Evolutionary conservation across 2,329 filamentous ascomycete genomes (phyloP), one percentile per base, ranked within the genome.

Genomic region (Leptosphaerulina australis): DNA sequence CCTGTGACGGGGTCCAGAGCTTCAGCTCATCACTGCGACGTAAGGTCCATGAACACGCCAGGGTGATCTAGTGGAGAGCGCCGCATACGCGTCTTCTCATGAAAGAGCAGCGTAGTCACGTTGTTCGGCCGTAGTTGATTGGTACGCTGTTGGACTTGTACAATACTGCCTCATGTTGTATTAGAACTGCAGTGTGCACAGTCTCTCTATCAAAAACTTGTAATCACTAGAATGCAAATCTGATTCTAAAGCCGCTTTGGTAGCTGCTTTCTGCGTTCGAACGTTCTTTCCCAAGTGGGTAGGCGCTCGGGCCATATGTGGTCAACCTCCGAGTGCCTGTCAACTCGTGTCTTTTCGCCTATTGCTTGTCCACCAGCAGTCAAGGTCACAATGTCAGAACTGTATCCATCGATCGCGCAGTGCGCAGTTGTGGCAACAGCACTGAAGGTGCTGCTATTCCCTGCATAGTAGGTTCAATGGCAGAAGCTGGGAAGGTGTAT

Each of bases 381-480:
- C 47, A 40, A 58, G 60, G 55, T 38, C 41, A 37, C 58, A 54
- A 96, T 96, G 91, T 81, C 86, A 68, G 89, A 93, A 58, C 75
- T 85, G 45, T 91, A 92, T 72, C 94, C 94, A 47, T 90, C 92
- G n/a, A 81, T 97, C 74, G 79, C 85, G 72, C 92, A 97, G 78
- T 92, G 88, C 79, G 90, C 91, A 61, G 77, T 96, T 61, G 86
- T 95, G 59, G 88, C 92, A 47, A 88, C 89, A 18, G 91, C 91
- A 25, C 84, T 97, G 73, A 97, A 97, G 78, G 80, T 97, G 55
- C 84, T 97, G 52, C 81, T 97, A 48, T 94, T 96, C 75, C 93
- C 93, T 22, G 89, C 93, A 62, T 97, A 97, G 92, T 96, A 81
- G 71, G 89, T 83, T 30, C 47, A 50, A 48, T 55, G 47, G 22